These are phyloP conservation scores for Drechslerella coelobrocha DNA, from an alignment of 2,329 filamentous ascomycete species.

Conservation along the genomic window DNA sequence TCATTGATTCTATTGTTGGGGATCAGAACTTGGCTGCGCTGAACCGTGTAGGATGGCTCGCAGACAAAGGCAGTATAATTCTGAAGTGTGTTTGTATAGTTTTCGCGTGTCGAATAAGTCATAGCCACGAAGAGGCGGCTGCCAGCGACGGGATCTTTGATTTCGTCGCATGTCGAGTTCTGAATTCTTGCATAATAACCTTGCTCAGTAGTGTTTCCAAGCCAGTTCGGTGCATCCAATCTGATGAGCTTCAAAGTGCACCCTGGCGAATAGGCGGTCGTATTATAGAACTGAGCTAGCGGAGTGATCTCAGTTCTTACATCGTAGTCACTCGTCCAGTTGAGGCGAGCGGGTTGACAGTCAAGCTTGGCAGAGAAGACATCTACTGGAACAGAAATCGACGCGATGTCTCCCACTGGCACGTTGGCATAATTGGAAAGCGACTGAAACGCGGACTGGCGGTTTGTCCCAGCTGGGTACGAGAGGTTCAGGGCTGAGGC, in stretches of 20 bases:
- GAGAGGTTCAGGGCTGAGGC: constrained; percentile 26
- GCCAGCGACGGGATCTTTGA: constrained; percentile 21
- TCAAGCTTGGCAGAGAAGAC: constrained; percentile 40
- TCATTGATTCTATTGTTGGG: constrained; percentile 26
- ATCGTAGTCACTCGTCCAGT: constrained; percentile 32
- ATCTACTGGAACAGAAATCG: constrained; percentile 29
- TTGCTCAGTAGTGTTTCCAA: constrained; percentile 27
- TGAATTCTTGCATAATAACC: constrained; percentile 38
- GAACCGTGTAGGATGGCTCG: constrained; percentile 25
- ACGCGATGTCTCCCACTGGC: constrained; percentile 28
- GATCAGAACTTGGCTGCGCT: constrained; percentile 17
- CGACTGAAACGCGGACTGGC: constrained; percentile 28
- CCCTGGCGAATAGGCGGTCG: constrained; percentile 30
- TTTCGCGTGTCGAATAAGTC: constrained; percentile 34
- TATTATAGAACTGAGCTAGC: constrained; percentile 42
- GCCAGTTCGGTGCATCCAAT: constrained; percentile 34
- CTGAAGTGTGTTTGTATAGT: constrained; percentile 31
- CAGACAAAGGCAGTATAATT: constrained; percentile 46
- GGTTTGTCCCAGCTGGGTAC: constrained; percentile 48
- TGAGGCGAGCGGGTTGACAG: constrained; percentile 27
- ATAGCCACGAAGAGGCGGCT: constrained; percentile 32
- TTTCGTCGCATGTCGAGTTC: constrained; percentile 40
- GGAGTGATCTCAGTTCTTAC: constrained; percentile 16
- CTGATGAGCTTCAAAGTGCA: constrained; percentile 33
- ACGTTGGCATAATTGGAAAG: constrained; percentile 21